Conservation (phyloP, 129 eudicot genomes). For the Calendula officinalis region DNA sequence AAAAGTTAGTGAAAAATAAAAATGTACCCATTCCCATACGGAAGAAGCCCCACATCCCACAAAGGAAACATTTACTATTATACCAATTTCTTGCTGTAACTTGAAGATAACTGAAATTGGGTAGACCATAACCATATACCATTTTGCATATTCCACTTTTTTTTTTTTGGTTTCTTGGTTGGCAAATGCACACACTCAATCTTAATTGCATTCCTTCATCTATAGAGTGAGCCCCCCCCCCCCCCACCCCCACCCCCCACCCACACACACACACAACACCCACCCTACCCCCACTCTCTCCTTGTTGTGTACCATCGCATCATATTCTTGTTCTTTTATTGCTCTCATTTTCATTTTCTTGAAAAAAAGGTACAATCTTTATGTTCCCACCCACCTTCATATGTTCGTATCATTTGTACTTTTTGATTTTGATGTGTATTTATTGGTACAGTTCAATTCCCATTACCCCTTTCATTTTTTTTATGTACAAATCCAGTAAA, state of each 20-base stretch:
- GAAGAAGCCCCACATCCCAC: slow-evolving; percentile 13
- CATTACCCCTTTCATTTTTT: not conserved
- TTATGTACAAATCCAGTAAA: not conserved
- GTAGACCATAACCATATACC: slow-evolving; percentile 17
- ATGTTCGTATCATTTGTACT: slow-evolving; percentile 20
- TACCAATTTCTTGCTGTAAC: slow-evolving; percentile 13
- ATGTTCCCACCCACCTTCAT: slow-evolving; percentile 22
- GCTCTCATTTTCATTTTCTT: slow-evolving; percentile 13
- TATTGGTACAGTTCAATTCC: slow-evolving; percentile 8
- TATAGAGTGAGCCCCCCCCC: slow-evolving; percentile 12
- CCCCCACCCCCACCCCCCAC: not conserved
- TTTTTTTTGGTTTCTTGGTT: not conserved
- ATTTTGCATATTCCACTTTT: slow-evolving; percentile 11
- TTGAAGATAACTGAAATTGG: slow-evolving; percentile 19
- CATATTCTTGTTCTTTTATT: slow-evolving; percentile 13
- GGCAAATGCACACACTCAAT: slow-evolving; percentile 9
- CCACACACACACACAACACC: too few relatives aligned
- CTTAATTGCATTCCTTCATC: slow-evolving; percentile 11
- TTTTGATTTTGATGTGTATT: slow-evolving; percentile 18
- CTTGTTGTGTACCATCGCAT: slow-evolving; percentile 24
- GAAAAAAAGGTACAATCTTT: slow-evolving; percentile 20
- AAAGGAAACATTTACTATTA: not conserved
- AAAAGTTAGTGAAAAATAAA: not conserved
- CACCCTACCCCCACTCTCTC: not conserved
- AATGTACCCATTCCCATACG: not conserved